Percentiles rank a stretch among this genome's conserved stretches.
Evolutionary conservation across 495 filamentous ascomycete genomes (phyloP).

Genomic region (Penicillium maclennaniae): DNA sequence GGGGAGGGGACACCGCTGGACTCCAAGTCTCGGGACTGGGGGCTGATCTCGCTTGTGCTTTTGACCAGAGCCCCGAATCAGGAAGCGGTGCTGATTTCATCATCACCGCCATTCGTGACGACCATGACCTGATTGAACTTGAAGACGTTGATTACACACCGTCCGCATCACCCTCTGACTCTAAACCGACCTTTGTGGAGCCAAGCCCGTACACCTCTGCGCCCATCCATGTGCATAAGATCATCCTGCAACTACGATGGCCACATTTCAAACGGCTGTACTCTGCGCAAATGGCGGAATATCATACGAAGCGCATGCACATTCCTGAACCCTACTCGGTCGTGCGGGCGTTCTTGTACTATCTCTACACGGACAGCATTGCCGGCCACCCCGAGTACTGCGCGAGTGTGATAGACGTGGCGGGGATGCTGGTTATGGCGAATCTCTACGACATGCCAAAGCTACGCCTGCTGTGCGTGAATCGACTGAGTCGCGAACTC

Average conservation of each 20-base stretch:
- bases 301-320: slow-evolving; percentile 94
- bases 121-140: slow-evolving; percentile 51
- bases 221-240: slow-evolving; percentile 87
- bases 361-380: slow-evolving; percentile 94
- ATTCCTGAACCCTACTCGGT: slow-evolving; percentile 94
- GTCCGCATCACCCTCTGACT: slow-evolving; percentile 28
- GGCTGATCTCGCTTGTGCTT: slow-evolving; percentile 75
- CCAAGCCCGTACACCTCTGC: slow-evolving; percentile 62
- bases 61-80: slow-evolving; percentile 72
- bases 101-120: slow-evolving; percentile 73
- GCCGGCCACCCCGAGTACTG: slow-evolving; percentile 59
- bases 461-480: slow-evolving; percentile 82
- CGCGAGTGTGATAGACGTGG: slow-evolving; percentile 76
- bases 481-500: slow-evolving; percentile 80
- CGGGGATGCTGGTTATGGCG: slow-evolving; percentile 94
- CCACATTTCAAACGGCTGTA: slow-evolving; percentile 92
- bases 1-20: slow-evolving; percentile 46
- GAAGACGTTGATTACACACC: slow-evolving; percentile 51
- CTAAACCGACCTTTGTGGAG: slow-evolving; percentile 58
- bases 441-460: slow-evolving; percentile 96
- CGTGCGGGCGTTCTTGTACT: slow-evolving; percentile 91
- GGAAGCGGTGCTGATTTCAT: slow-evolving; percentile 82
- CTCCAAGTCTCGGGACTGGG: slow-evolving; percentile 62
- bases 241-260: slow-evolving; percentile 92
- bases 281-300: slow-evolving; percentile 91